A percentile compares a stretch with the other conserved stretches of the same genome.
phyloP scores from a whole-genome alignment of 169 alveolate genomes.

The Sarcocystis neurona region DNA sequence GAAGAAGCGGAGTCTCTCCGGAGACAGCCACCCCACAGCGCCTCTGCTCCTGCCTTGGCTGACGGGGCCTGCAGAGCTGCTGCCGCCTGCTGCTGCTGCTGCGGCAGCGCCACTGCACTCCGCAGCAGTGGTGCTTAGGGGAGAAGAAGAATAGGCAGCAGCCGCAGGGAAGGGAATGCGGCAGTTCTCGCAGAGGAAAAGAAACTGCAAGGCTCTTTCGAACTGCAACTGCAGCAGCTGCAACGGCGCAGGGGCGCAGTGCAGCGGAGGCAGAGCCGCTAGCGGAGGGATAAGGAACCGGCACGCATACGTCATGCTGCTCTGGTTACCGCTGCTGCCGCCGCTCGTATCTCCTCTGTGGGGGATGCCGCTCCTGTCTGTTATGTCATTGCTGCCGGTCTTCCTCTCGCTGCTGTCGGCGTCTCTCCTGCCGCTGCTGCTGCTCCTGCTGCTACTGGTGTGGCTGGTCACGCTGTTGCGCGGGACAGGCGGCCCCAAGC shows the following conservation, averaged over 20 bases:
- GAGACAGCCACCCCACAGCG: neutral
- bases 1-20: neutral
- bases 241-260: neutral
- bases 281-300: neutral
- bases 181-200: constrained; percentile 31
- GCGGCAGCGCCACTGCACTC: neutral
- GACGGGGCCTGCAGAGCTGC: neutral
- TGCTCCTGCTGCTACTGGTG: too few species aligned
- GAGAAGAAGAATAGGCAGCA: neutral
- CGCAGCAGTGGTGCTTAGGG: neutral
- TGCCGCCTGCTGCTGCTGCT: neutral
- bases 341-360: too few species aligned
- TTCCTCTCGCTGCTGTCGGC: too few species aligned
- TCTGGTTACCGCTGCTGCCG: too few species aligned
- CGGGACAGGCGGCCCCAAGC: too few species aligned
- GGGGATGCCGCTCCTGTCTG: too few species aligned
- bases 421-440: too few species aligned
- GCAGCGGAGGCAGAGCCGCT: neutral
- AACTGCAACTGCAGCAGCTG: neutral
- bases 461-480: too few species aligned
- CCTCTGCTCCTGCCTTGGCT: neutral
- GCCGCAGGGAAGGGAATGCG: neutral
- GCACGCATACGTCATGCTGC: too few species aligned
- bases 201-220: neutral
- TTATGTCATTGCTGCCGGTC: too few species aligned